Percentiles rank a stretch among this genome's conserved stretches.
Conservation (phyloP, 208 protist genomes). For the Angomonas ambiguus region DNA sequence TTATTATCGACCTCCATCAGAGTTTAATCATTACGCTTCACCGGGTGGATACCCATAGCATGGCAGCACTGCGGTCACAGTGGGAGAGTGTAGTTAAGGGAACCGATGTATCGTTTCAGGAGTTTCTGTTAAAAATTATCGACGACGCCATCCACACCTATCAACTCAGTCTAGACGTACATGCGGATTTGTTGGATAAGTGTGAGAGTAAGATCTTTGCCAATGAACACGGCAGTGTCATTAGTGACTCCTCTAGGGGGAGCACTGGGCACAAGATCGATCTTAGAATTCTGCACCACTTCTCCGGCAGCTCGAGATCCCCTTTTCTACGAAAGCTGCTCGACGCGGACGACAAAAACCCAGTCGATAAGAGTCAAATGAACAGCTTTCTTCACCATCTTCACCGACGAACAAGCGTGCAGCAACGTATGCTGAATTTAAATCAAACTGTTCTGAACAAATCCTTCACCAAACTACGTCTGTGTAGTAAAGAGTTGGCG, state of each 20-base stretch:
- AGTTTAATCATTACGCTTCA: conserved; percentile 82
- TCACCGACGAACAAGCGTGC: conserved; percentile 79
- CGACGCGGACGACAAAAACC: conserved; percentile 34
- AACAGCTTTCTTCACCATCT: conserved; percentile 86
- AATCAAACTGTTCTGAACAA: conserved; percentile 56
- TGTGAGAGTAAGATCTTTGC: conserved; percentile 81
- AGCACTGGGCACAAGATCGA: conserved; percentile 15
- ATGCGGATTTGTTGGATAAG: conserved; percentile 68
- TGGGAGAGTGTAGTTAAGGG: conserved; percentile 62
- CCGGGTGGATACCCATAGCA: conserved; percentile 60
- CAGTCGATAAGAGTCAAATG: conserved; percentile 72
- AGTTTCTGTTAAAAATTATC: conserved; percentile 82
- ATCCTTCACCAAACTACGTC: conserved; percentile 70
- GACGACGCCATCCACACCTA: conserved; percentile 80
- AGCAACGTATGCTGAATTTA: conserved; percentile 74
- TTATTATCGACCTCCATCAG: conserved; percentile 73
- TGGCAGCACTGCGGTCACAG: conserved; percentile 63
- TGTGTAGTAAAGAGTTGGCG: conserved; percentile 70
- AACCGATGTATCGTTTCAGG: conserved; percentile 71
- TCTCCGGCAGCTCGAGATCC: conserved; percentile 65
- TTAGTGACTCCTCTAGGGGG: not conserved
- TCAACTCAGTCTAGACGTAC: conserved; percentile 65
- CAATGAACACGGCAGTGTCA: not conserved
- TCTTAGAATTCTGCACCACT: conserved; percentile 68
- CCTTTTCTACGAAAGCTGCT: conserved; percentile 67